Evolutionary conservation across 768 basidiomycete species (phyloP), one percentile per base, ranked within the genome.

Genomic region (Lanmaoa pseudosensibilis): DNA sequence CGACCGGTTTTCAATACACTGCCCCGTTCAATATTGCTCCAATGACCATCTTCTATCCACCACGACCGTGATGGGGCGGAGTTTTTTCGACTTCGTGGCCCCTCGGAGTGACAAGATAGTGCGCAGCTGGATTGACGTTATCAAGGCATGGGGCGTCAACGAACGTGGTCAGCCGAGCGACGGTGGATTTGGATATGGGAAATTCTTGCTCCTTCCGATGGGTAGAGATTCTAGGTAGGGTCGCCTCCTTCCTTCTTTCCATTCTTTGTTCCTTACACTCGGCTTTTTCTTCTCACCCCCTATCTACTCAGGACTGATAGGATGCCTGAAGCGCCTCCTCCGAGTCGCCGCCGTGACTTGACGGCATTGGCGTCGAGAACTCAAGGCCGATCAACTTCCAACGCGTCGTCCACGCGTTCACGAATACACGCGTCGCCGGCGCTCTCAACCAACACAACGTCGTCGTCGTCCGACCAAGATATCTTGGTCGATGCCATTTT

Each of bases 101-200:
- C 74, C 71, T 65, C 76, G 79, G 59, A 87, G 88, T 62, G 90
- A 90, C 71, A 73, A 71, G 12, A 77, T 80, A 48, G 88, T 92
- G 23, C 80, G 83, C 25, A 80, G 77, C 51, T 91, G 88, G 88
- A 85, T 92, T 50, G 85, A 85, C 58, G 81, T 83, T 49, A 83
- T 91, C 63, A 92, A 92, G 67, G 81, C 83, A 2, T 91, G 90
- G 86, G 90, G 90, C 18, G 88, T 92, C 47, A 92, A 92, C 59
- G 90, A 92, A 69, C 81, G 83, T 3, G 90, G 90, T 0, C 87
- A 88, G 70, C 90, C 90, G 23, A 88, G 86, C 66, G 88, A 91
- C 61, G 89, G 90, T 34, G 90, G 90, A 1, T 92, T 92, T 67
- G 90, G 88, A 16, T 92, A 88, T 71, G 89, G 89, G 18, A 82